Conservation (phyloP, 2,329 filamentous ascomycete species). For the Ophiostoma fasciatum region DNA sequence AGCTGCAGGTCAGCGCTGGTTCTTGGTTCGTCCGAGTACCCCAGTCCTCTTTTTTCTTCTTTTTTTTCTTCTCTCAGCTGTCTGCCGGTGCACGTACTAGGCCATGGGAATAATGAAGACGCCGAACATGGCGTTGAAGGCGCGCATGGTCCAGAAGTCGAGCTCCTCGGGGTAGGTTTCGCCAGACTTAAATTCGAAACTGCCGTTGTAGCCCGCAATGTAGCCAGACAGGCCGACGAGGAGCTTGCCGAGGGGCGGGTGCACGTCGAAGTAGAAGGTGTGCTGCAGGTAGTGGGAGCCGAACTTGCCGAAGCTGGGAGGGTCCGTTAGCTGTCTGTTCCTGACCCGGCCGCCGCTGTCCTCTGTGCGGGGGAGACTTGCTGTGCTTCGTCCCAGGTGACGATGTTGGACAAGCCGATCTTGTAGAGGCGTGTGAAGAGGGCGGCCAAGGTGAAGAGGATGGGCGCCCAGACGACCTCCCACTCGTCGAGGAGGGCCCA, state of each 20-base stretch:
- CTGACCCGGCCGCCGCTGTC: too few species aligned
- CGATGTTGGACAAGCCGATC: slow-evolving; percentile 52
- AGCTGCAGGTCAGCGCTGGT: too few species aligned
- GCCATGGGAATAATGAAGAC: slow-evolving; percentile 85
- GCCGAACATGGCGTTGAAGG: slow-evolving; percentile 93
- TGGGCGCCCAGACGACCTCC: slow-evolving; percentile 45
- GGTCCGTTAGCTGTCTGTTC: too few species aligned
- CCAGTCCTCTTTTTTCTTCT: neutral
- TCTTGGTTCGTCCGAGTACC: neutral
- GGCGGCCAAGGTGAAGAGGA: slow-evolving; percentile 46
- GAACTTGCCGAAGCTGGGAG: slow-evolving; percentile 76
- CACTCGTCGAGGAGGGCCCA: slow-evolving; percentile 48
- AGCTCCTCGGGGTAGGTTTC: slow-evolving; percentile 88
- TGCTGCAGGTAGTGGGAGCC: slow-evolving; percentile 98
- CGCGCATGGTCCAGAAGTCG: slow-evolving; percentile 96
- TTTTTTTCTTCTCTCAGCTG: too few species aligned
- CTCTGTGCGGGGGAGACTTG: slow-evolving; percentile 25
- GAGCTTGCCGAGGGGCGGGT: slow-evolving; percentile 92
- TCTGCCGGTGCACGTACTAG: slow-evolving; percentile 46
- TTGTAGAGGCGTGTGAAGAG: slow-evolving; percentile 55
- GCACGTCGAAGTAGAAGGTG: slow-evolving; percentile 92
- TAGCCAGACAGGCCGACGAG: slow-evolving; percentile 92
- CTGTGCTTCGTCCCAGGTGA: slow-evolving; percentile 55
- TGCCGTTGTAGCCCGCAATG: slow-evolving; percentile 94
- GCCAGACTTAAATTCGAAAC: slow-evolving; percentile 98